Percentiles rank a stretch among this genome's conserved stretches.
These are phyloP conservation scores for Cardamine occulta DNA, from an alignment of 345 rosid genomes.

Conservation along the genomic window DNA sequence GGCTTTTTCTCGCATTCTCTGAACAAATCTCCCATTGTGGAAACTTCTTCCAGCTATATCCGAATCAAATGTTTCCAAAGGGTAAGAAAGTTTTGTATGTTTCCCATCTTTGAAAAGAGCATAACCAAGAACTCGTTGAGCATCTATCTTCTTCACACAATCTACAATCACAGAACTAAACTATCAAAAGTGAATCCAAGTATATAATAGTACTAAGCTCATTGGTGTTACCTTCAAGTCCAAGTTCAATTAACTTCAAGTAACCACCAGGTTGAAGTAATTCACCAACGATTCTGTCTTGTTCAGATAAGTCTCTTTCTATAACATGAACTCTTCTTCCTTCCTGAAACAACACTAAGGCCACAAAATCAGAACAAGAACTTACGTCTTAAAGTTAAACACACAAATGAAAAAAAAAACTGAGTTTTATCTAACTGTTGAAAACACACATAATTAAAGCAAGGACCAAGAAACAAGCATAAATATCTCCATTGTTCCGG, in stretches of 20 bases:
- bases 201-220: not conserved
- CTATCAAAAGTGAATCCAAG: not conserved
- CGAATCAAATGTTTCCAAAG: conserved; percentile 32
- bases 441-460: not conserved
- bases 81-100: conserved; percentile 33
- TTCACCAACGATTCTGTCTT: conserved; percentile 66
- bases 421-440: too few species aligned
- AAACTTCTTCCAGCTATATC: conserved; percentile 46
- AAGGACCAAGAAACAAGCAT: conserved; percentile 5
- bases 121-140: conserved; percentile 43
- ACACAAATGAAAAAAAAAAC: too few species aligned
- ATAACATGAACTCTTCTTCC: conserved; percentile 60
- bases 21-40: conserved; percentile 47
- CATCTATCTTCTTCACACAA: conserved; percentile 48
- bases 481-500: not conserved
- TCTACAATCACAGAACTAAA: conserved; percentile 20
- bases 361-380: conserved; percentile 20
- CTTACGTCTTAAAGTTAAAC: conserved; percentile 1
- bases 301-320: conserved; percentile 63
- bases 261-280: conserved; percentile 70
- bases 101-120: conserved; percentile 45
- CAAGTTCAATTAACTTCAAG: conserved; percentile 57
- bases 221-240: conserved; percentile 52
- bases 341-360: conserved; percentile 46
- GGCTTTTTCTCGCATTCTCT: conserved; percentile 44